Evolutionary conservation across 2,329 filamentous ascomycete species (phyloP).

Genomic region (Sarocladium brachiariae): DNA sequence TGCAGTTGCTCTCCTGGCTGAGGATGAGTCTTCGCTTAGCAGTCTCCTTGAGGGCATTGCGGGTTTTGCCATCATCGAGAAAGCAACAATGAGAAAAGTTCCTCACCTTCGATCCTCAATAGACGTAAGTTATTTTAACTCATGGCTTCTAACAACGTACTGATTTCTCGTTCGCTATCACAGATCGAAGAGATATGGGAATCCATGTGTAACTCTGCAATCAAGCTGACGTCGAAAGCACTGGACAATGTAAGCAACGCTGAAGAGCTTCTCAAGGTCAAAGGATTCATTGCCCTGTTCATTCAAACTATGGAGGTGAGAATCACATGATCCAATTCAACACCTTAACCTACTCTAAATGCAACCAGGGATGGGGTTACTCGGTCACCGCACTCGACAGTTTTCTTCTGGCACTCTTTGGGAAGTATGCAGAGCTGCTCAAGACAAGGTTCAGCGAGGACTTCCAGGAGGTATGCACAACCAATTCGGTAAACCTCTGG

Average conservation of each 20-base stretch:
- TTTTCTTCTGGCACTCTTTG: conserved; percentile 82
- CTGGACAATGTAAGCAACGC: conserved; percentile 78
- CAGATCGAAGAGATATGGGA: conserved; percentile 98
- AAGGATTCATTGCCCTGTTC: conserved; percentile 86
- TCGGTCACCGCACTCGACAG: conserved; percentile 74
- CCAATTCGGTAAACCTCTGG: too few species aligned
- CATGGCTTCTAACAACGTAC: not conserved
- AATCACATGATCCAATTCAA: conserved; percentile 4
- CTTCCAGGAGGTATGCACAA: conserved; percentile 69
- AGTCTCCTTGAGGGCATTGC: conserved; percentile 88
- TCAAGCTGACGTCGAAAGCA: conserved; percentile 73
- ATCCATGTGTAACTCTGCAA: conserved; percentile 87
- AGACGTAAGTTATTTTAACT: conserved; percentile 57
- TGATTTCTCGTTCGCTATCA: not conserved
- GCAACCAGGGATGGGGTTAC: conserved; percentile 84
- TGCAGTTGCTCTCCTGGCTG: conserved; percentile 68
- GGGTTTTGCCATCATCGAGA: conserved; percentile 94
- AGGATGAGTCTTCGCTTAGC: conserved; percentile 81
- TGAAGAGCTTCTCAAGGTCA: conserved; percentile 87
- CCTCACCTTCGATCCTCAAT: conserved; percentile 74
- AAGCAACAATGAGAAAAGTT: conserved; percentile 80
- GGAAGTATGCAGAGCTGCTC: conserved; percentile 86
- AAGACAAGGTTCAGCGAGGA: conserved; percentile 91
- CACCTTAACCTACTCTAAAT: conserved; percentile 58
- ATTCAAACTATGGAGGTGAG: conserved; percentile 95